Percentiles rank a stretch among this genome's conserved stretches.
These are phyloP conservation scores for Penicillium cataractarum DNA, from an alignment of 495 filamentous ascomycete species.

Conservation along the genomic window DNA sequence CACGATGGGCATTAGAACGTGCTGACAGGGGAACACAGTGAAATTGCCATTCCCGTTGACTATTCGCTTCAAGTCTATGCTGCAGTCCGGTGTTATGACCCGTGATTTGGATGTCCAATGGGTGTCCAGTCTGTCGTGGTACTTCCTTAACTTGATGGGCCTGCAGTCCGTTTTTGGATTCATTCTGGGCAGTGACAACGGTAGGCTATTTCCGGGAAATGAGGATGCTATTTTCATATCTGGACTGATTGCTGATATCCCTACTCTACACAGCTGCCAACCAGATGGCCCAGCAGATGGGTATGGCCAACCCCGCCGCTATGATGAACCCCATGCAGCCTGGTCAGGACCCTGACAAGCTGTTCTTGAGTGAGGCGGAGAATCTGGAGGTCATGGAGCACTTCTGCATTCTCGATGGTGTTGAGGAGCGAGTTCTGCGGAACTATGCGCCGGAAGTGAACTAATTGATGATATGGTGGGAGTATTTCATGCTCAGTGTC, in stretches of 20 bases:
- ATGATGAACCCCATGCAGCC: slow-evolving; percentile 81
- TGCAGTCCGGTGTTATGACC: slow-evolving; percentile 94
- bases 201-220: slow-evolving; percentile 51
- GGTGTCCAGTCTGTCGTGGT: slow-evolving; percentile 98
- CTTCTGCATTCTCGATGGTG: slow-evolving; percentile 81
- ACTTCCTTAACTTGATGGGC: slow-evolving; percentile 95
- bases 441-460: slow-evolving; percentile 39
- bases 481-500: slow-evolving; percentile 4
- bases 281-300: slow-evolving; percentile 95
- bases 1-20: slow-evolving; percentile 2
- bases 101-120: slow-evolving; percentile 95
- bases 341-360: slow-evolving; percentile 92
- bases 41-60: slow-evolving; percentile 98
- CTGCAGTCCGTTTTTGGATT: slow-evolving; percentile 98
- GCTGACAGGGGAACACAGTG: slow-evolving; percentile 57
- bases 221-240: neutral
- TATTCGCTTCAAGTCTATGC: slow-evolving; percentile 98
- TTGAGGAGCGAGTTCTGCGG: slow-evolving; percentile 79
- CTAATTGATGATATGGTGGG: slow-evolving; percentile 9
- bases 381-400: slow-evolving; percentile 95
- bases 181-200: slow-evolving; percentile 91
- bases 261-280: slow-evolving; percentile 68
- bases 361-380: slow-evolving; percentile 88
- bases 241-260: slow-evolving; percentile 16
- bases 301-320: slow-evolving; percentile 70